phyloP scores from a whole-genome alignment of 345 rosid species.

The Excoecaria cochinchinensis region DNA sequence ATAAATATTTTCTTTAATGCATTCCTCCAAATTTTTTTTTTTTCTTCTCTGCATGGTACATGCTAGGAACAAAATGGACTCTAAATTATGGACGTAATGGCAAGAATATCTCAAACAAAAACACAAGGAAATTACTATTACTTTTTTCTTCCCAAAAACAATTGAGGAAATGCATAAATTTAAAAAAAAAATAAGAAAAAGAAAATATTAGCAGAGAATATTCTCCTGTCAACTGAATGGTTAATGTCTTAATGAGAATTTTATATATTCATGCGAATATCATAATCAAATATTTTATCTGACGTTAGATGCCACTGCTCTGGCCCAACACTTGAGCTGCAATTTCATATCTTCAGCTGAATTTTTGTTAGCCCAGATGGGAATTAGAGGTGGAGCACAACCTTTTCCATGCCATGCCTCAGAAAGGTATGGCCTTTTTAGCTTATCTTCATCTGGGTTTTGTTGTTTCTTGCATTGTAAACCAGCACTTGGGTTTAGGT shows the following conservation, averaged over 20 bases:
- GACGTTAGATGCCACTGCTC: conserved; percentile 71
- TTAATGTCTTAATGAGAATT: not conserved
- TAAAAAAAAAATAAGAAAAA: not conserved
- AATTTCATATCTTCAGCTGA: conserved; percentile 56
- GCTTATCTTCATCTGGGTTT: not conserved
- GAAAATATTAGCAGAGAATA: not conserved
- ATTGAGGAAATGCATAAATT: not conserved
- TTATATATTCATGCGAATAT: too few relatives aligned
- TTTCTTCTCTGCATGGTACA: too few relatives aligned
- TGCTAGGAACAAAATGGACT: too few relatives aligned
- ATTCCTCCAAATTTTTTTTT: too few relatives aligned
- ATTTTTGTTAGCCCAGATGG: conserved; percentile 39
- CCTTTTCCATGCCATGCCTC: conserved; percentile 37
- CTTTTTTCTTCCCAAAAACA: not conserved
- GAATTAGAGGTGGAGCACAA: conserved; percentile 37
- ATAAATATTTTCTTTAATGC: too few relatives aligned
- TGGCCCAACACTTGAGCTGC: conserved; percentile 69
- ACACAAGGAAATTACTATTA: too few relatives aligned
- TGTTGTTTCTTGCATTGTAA: conserved; percentile 32
- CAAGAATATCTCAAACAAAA: too few relatives aligned
- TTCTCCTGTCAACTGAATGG: not conserved
- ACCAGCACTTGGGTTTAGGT: conserved; percentile 36
- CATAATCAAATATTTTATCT: conserved; percentile 3
- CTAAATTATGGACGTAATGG: too few relatives aligned
- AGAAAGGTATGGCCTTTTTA: conserved; percentile 39